Conservation (phyloP, 768 basidiomycete species). For the Lactarius sanguifluus region DNA sequence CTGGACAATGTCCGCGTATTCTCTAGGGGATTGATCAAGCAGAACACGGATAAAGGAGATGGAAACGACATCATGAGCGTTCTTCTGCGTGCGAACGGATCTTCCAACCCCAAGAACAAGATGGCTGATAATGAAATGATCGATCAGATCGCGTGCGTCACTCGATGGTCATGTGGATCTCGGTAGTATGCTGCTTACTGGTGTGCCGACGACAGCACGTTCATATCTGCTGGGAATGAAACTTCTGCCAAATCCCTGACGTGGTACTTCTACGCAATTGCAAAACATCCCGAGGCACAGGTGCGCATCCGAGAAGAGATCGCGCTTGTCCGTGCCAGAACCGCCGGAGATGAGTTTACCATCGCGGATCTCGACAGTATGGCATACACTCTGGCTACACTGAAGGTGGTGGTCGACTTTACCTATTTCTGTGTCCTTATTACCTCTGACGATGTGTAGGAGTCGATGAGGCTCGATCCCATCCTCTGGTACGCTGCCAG, state of each 20-base stretch:
- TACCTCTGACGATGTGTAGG: not conserved
- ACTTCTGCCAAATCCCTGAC: not conserved
- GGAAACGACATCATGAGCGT: slow-evolving; percentile 6
- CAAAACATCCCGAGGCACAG: slow-evolving; percentile 10
- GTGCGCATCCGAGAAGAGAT: slow-evolving; percentile 25
- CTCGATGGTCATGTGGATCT: not conserved
- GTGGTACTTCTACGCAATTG: slow-evolving; percentile 7
- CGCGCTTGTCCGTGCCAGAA: not conserved
- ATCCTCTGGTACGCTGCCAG: not conserved
- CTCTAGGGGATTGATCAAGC: not conserved
- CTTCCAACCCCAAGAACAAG: not conserved
- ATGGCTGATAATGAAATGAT: not conserved
- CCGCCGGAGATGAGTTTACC: not conserved
- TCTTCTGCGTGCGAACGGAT: slow-evolving; percentile 7
- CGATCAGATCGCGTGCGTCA: slow-evolving; percentile 1
- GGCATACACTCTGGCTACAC: not conserved
- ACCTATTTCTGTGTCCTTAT: not conserved
- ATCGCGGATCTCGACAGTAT: slow-evolving; percentile 8
- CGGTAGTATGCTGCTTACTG: not conserved
- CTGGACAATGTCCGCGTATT: not conserved
- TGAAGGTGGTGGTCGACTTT: slow-evolving; percentile 15
- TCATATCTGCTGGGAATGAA: slow-evolving; percentile 5
- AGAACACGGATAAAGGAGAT: not conserved
- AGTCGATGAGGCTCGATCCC: slow-evolving; percentile 7
- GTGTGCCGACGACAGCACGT: not conserved